A percentile compares a stretch with the other conserved stretches of the same genome.
phyloP scores from a whole-genome alignment of 208 protist species.

The Leishmania tarentolae region DNA sequence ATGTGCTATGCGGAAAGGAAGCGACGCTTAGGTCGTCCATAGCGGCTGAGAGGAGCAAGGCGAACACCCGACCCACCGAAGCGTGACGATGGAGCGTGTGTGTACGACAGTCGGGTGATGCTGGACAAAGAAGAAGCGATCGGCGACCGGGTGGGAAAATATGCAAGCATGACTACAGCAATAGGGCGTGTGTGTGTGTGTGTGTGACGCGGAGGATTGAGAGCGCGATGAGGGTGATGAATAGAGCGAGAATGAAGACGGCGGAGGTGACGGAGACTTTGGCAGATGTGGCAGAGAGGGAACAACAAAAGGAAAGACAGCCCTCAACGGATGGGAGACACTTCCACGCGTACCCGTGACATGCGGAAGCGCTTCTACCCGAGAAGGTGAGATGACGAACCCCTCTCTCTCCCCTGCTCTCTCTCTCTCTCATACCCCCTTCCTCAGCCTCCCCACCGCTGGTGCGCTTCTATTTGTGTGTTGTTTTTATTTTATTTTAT shows the following conservation, averaged over 20 bases:
- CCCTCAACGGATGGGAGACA: not conserved
- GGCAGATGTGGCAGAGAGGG: not conserved
- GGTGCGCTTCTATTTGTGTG: not conserved
- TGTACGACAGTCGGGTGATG: not conserved
- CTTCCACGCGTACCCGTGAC: too few relatives aligned
- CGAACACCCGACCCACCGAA: not conserved
- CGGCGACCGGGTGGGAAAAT: not conserved
- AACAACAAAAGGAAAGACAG: conserved; percentile 5
- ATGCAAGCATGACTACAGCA: not conserved
- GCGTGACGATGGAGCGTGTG: not conserved
- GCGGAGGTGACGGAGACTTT: not conserved
- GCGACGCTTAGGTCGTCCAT: not conserved
- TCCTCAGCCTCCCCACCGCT: too few relatives aligned
- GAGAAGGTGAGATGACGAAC: not conserved
- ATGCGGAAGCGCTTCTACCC: not conserved
- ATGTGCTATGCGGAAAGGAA: not conserved
- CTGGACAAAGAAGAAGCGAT: not conserved
- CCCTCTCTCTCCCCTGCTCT: not conserved
- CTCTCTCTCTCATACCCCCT: too few relatives aligned
- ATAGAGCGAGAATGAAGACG: not conserved
- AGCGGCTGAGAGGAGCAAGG: not conserved
- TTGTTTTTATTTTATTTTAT: not conserved
- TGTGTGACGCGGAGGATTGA: not conserved
- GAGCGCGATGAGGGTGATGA: not conserved
- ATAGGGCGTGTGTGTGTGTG: not conserved